Evolutionary conservation across 73 alveolate species (phyloP), one percentile per base, ranked within the genome.

Genomic region (Paramecium pentaurelia): DNA sequence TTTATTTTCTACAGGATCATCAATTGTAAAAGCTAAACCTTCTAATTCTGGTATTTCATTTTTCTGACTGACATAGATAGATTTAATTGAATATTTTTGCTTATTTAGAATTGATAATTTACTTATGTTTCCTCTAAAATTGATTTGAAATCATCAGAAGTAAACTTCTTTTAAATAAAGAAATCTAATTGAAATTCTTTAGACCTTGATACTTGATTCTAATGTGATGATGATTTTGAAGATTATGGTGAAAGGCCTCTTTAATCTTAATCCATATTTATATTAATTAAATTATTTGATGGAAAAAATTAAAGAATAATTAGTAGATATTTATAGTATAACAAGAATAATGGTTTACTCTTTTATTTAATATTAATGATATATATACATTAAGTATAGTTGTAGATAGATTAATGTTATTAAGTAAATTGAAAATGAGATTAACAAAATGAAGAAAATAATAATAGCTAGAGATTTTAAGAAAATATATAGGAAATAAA

Each of bases 11-110:
- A 34, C 77, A 20, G 45, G 18, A 27, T 49, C 91, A 25, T 80
- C 91, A 6, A 80, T 80, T 44, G 75, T 18, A 80, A 80, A 45
- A 25, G 91, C 91, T 27, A 3, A 12, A 25, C 91, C 91, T 27
- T 80, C 91, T 36, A 80, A 40, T 2, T 80, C 91, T 45, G 91
- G 91, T 6, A 80, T 80, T 80, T 80, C 25, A 10, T 80, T 44
- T 12, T 40, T 44, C 16, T 40, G 27, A 28, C 32, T 36, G 0
- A 45, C 18, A 80, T 80, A 45, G 12, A 80, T 80, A n/a, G 87
- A 73, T 36, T 47, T 80, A 9, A 80, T 25, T 22, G 49, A 32
- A 47, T 32, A 80, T 80, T 80, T 27, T 22, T 22, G 34, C 91
- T 80, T 14, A 6, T 32, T 27, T 80, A 25, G 58, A 16, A 11